Evolutionary conservation across 148 eudicot species (phyloP).

Genomic region (Nepenthes mirabilis): DNA sequence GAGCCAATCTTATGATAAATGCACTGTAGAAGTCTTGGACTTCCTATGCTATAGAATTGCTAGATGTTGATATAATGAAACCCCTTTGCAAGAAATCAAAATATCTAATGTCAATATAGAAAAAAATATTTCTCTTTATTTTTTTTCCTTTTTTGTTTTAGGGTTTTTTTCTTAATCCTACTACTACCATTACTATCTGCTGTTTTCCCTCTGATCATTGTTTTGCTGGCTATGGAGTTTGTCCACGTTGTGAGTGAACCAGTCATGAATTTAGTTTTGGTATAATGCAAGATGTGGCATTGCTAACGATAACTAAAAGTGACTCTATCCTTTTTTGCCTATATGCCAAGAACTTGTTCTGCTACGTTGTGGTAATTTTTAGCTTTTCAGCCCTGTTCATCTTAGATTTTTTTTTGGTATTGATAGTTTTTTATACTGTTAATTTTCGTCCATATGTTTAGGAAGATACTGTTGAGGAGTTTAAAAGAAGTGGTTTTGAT

Average conservation of each 20-base stretch:
- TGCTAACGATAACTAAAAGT: not conserved
- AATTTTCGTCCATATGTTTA: constrained; percentile 12
- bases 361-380: not conserved
- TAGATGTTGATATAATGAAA: no score
- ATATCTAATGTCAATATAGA: no score
- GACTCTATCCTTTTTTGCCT: not conserved
- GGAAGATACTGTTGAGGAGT: constrained; percentile 78
- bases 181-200: no score
- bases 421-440: not conserved
- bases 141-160: no score
- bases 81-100: no score
- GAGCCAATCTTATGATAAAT: no score
- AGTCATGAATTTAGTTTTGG: not conserved
- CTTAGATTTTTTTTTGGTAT: not conserved
- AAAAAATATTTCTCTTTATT: no score
- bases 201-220: no score
- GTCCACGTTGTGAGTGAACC: not conserved
- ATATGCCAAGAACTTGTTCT: not conserved
- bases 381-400: not conserved
- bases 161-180: no score
- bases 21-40: no score
- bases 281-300: not conserved
- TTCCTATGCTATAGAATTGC: no score
- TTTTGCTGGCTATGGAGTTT: not conserved
- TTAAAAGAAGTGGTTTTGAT: constrained; percentile 43